Conservation (phyloP, 306 rosid species). For the Lathyrus aphaca region DNA sequence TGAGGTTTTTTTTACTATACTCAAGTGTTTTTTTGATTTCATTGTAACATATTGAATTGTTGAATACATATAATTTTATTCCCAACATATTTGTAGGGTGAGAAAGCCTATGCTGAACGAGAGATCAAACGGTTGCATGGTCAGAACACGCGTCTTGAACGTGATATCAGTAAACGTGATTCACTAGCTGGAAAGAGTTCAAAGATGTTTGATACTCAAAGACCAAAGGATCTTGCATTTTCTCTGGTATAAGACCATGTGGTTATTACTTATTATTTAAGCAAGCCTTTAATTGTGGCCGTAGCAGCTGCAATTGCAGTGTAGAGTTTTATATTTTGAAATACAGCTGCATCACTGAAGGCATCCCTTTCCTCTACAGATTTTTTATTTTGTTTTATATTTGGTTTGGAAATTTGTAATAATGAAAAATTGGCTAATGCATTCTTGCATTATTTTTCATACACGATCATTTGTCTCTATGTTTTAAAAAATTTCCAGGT, state of each 20-base stretch:
- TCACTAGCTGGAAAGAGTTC: slow-evolving; percentile 75
- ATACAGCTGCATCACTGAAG: background rate
- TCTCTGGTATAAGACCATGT: slow-evolving; percentile 51
- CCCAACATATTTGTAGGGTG: slow-evolving; percentile 60
- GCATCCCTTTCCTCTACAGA: background rate
- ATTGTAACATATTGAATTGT: slow-evolving; percentile 18
- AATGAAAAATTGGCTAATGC: slow-evolving; percentile 1
- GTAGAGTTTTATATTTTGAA: background rate
- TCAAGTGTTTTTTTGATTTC: slow-evolving; percentile 33
- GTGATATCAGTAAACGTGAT: slow-evolving; percentile 73
- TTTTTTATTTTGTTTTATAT: background rate
- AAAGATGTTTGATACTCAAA: slow-evolving; percentile 63
- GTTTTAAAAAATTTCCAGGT: background rate
- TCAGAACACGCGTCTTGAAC: slow-evolving; percentile 85
- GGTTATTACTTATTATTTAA: slow-evolving; percentile 39
- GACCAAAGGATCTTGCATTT: slow-evolving; percentile 52
- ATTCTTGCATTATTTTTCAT: slow-evolving; percentile 19
- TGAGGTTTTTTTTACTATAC: slow-evolving; percentile 62
- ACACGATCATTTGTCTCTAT: background rate
- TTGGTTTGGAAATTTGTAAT: background rate
- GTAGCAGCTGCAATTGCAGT: background rate
- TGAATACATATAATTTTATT: slow-evolving; percentile 26
- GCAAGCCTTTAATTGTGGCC: background rate
- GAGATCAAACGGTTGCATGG: slow-evolving; percentile 75
- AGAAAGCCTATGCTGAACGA: slow-evolving; percentile 73